These are phyloP conservation scores for Nepenthes mirabilis DNA, from an alignment of 148 eudicot species.

Conservation along the genomic window DNA sequence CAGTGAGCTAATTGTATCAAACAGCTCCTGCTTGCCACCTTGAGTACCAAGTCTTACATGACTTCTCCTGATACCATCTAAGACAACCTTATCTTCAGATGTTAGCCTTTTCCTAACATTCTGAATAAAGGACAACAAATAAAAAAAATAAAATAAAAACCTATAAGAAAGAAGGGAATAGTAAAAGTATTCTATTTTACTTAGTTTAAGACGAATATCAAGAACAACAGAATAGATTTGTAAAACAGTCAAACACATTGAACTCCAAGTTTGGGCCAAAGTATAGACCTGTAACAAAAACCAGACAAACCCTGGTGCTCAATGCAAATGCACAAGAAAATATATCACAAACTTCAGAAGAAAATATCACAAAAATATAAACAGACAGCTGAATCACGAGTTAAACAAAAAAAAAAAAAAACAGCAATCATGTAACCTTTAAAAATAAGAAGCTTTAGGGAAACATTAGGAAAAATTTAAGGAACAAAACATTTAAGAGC, in stretches of 20 bases:
- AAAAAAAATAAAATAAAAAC: background rate
- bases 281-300: too few species aligned
- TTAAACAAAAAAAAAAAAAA: background rate
- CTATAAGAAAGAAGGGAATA: background rate
- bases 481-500: background rate
- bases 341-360: too few species aligned
- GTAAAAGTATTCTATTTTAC: background rate
- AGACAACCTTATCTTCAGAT: constrained; percentile 24
- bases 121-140: constrained; percentile 22
- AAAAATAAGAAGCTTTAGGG: too few species aligned
- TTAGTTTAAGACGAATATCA: too few species aligned
- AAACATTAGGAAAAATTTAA: too few species aligned
- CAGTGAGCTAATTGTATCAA: constrained; percentile 49
- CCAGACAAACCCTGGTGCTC: too few species aligned
- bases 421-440: background rate
- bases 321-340: too few species aligned
- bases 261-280: too few species aligned
- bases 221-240: background rate
- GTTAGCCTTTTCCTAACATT: constrained; percentile 24
- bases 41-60: constrained; percentile 43
- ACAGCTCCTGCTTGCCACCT: constrained; percentile 23
- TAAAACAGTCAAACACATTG: background rate
- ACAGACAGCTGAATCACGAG: too few species aligned
- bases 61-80: constrained; percentile 19
- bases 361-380: too few species aligned